phyloP scores from a whole-genome alignment of 2,329 filamentous ascomycete genomes.

The Paraphaeosphaeria minitans region DNA sequence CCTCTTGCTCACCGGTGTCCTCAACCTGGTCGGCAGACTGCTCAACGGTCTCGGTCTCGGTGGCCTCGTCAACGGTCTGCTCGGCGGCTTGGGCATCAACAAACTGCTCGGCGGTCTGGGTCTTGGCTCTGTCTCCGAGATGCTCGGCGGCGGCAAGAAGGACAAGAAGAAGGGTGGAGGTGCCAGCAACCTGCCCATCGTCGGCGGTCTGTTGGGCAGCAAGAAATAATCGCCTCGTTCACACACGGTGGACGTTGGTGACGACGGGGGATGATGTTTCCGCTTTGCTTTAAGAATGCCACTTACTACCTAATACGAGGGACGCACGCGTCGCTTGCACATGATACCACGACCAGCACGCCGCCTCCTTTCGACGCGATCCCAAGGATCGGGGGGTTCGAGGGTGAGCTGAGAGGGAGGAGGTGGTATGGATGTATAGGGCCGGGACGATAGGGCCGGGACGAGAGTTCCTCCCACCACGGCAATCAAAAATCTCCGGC shows the following conservation, averaged over 20 bases:
- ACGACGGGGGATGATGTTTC: slow-evolving; percentile 17
- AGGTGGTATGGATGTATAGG: slow-evolving; percentile 5
- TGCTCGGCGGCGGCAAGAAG: slow-evolving; percentile 61
- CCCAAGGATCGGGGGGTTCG: slow-evolving; percentile 42
- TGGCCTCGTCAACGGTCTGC: slow-evolving; percentile 76
- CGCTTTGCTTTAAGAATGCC: slow-evolving; percentile 14
- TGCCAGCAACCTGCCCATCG: slow-evolving; percentile 49
- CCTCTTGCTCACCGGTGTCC: slow-evolving; percentile 78
- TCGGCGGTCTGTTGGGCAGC: slow-evolving; percentile 56
- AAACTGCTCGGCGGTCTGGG: slow-evolving; percentile 78
- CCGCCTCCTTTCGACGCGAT: slow-evolving; percentile 10
- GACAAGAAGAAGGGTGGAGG: slow-evolving; percentile 54
- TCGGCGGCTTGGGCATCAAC: slow-evolving; percentile 77
- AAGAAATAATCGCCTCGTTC: slow-evolving; percentile 24
- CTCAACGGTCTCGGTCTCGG: slow-evolving; percentile 83
- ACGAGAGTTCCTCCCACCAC: slow-evolving; percentile 3
- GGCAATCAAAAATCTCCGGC: background rate
- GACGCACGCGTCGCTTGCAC: background rate
- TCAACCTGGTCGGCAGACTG: slow-evolving; percentile 81
- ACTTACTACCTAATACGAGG: background rate
- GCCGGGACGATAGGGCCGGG: slow-evolving; percentile 10
- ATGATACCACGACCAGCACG: slow-evolving; percentile 23
- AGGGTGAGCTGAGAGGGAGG: slow-evolving; percentile 18
- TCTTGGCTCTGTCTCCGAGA: slow-evolving; percentile 57
- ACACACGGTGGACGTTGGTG: slow-evolving; percentile 3